Percentiles rank a stretch among this genome's conserved stretches.
Conservation (phyloP, 805 yeast species). For the Allodekkera sacchari region DNA sequence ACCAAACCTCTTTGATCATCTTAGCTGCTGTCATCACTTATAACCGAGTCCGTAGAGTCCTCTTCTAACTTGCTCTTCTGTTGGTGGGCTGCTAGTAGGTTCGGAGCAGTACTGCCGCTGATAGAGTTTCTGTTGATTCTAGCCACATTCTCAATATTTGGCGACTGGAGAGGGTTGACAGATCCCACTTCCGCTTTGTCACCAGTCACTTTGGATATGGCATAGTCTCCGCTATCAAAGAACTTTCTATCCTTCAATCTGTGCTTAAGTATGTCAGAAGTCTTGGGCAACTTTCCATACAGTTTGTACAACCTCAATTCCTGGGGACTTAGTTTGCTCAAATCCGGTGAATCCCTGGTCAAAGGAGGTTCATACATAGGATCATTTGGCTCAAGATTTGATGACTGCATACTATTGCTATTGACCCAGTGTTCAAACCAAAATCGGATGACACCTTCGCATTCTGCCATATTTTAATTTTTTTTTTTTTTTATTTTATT, state of each 20-base stretch:
- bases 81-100: constrained; percentile 37
- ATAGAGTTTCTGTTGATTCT: constrained; percentile 53
- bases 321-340: constrained; percentile 60
- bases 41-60: constrained; percentile 32
- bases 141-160: constrained; percentile 51
- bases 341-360: constrained; percentile 32
- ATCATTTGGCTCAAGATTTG: constrained; percentile 31
- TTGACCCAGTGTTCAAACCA: too few species aligned
- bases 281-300: constrained; percentile 82
- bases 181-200: constrained; percentile 24
- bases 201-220: constrained; percentile 63
- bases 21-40: too few species aligned
- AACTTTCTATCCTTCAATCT: constrained; percentile 83
- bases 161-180: constrained; percentile 33
- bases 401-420: not conserved
- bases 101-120: constrained; percentile 33
- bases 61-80: constrained; percentile 48
- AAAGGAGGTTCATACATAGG: constrained; percentile 37
- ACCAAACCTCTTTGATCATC: too few species aligned
- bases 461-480: too few species aligned
- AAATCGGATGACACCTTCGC: too few species aligned
- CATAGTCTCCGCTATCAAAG: constrained; percentile 92
- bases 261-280: constrained; percentile 63
- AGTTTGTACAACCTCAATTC: constrained; percentile 69
- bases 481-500: too few species aligned